Percentiles rank a stretch among this genome's conserved stretches.
These are phyloP conservation scores for Paecilomyces variotii DNA, from an alignment of 2,329 filamentous ascomycete species.

Conservation along the genomic window DNA sequence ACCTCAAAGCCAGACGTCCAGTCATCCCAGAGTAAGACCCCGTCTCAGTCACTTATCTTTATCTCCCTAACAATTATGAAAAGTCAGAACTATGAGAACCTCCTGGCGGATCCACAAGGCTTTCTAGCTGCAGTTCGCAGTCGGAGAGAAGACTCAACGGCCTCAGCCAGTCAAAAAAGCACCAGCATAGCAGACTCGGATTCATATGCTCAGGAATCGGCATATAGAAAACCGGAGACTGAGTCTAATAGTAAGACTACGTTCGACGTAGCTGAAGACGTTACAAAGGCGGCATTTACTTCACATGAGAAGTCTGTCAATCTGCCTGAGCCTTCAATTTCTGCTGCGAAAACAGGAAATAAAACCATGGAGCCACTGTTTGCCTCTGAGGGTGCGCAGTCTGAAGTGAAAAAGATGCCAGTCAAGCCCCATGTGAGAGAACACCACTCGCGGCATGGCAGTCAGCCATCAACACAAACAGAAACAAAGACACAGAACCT, in stretches of 20 bases:
- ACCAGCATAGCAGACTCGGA: neutral
- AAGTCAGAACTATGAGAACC: slow-evolving; percentile 5
- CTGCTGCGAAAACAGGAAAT: neutral
- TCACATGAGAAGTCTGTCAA: neutral
- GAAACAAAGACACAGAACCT: neutral
- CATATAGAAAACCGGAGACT: neutral
- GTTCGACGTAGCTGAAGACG: neutral
- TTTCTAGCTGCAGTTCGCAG: slow-evolving; percentile 11
- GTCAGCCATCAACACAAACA: neutral
- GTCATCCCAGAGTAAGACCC: slow-evolving; percentile 9
- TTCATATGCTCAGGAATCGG: neutral
- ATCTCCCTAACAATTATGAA: neutral
- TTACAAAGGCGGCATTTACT: neutral
- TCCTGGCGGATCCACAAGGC: slow-evolving; percentile 8
- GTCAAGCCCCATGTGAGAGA: neutral
- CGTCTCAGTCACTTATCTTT: neutral
- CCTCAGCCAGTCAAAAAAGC: neutral
- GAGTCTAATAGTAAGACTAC: neutral
- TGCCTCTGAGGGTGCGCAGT: neutral
- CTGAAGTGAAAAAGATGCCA: neutral
- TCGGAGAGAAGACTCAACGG: neutral
- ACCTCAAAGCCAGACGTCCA: slow-evolving; percentile 10
- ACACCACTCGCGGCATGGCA: neutral
- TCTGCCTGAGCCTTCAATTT: neutral
- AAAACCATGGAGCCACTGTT: neutral